A percentile compares a stretch with the other conserved stretches of the same genome.
phyloP scores from a whole-genome alignment of 257 asterid species.

The Przewalskia tangutica region DNA sequence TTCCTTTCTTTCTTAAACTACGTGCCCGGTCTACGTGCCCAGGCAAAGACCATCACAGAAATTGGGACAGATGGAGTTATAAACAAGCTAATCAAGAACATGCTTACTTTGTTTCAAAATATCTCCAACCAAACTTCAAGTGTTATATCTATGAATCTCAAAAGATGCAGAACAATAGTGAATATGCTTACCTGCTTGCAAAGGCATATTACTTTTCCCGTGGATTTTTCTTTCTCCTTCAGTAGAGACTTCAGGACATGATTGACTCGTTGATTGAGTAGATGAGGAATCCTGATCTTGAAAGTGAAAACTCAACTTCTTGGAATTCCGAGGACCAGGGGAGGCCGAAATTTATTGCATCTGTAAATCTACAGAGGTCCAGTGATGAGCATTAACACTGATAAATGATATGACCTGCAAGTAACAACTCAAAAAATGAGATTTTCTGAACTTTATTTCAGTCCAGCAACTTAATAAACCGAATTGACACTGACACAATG shows the following conservation, averaged over 20 bases:
- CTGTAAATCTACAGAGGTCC: constrained; percentile 4
- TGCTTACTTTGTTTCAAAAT: background rate
- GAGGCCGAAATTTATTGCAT: constrained; percentile 1
- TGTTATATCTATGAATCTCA: background rate
- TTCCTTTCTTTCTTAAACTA: too few relatives aligned
- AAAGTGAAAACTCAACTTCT: constrained; percentile 8
- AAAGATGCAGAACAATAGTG: background rate
- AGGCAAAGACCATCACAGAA: too few relatives aligned
- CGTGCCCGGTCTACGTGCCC: too few relatives aligned
- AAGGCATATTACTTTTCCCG: background rate
- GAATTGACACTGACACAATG: background rate
- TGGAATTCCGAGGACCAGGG: background rate
- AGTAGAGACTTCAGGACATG: constrained; percentile 12
- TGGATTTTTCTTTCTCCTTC: constrained; percentile 8
- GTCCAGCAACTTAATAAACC: background rate
- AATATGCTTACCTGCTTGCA: constrained; percentile 8
- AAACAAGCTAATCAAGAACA: background rate
- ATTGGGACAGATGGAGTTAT: background rate
- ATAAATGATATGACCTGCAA: background rate
- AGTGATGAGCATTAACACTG: constrained; percentile 9
- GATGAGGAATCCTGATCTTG: constrained; percentile 21
- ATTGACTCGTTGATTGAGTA: constrained; percentile 21
- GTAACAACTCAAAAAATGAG: constrained; percentile 2
- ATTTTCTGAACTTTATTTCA: background rate
- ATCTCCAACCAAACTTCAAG: background rate